Evolutionary conservation across 2,329 filamentous ascomycete species (phyloP), one percentile per base, ranked within the genome.

Genomic region (Aspergillus hortae): DNA sequence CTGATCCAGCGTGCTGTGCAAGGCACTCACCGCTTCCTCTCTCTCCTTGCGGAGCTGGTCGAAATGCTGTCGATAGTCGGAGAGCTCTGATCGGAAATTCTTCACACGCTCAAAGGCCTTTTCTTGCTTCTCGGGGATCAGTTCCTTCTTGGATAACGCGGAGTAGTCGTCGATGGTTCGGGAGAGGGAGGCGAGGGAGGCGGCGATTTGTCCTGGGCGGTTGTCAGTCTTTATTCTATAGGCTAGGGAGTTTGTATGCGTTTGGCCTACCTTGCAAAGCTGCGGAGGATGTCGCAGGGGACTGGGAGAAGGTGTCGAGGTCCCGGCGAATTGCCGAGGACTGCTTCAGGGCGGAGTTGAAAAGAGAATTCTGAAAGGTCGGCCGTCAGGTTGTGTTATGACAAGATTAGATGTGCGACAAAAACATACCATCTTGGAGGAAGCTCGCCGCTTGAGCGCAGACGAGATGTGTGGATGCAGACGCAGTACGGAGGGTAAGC

Each of bases 151-250:
- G 1, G 92, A 88, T 27, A 95, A 84, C 50, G 82, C 81, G 64
- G 88, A 84, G 77, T 99, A 99, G 68, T 96, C 92, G 74, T 96
- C 92, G 58, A 99, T 81, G 1, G 90, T 95, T 55, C 94, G 90
- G 44, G 88, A 84, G 71, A 99, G 91, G 54, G 91, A 85, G 41
- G 88, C 85, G 27, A 95, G 76, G 12, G 89, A 89, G 17, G 85
- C 87, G n/a, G 87, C 87, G 58, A 90, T 83, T 71, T 90, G 88
- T 66, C 87, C 87, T 71, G 79, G 17, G 27, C 21, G 56, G 70
- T 61, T 60, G 71, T 69, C 5, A 74, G 73, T 67, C 33, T 54
- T 27, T 32, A 42, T 10, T 21, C 2, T 30, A 10, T 10, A 4
- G 27, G 7, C 27, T 30, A 23, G 6, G 23, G 27, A 30, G 27